Percentiles rank a stretch among this genome's conserved stretches.
These are phyloP conservation scores for Simmondsia chinensis DNA, from an alignment of 148 eudicot genomes.

Conservation along the genomic window DNA sequence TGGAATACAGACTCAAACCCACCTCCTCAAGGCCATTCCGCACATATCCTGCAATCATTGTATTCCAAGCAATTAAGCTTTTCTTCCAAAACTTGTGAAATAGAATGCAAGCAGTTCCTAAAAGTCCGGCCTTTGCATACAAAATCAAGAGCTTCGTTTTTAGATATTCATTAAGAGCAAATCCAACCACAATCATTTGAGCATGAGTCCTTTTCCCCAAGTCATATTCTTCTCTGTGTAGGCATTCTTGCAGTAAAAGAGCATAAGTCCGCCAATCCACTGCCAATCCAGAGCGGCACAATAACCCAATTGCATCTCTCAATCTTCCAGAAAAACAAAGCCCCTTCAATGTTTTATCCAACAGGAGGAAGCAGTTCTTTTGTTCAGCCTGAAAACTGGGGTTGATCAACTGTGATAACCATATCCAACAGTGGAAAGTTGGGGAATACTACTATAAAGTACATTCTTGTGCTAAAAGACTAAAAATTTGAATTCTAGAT, in stretches of 20 bases:
- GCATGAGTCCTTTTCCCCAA: slow-evolving; percentile 64
- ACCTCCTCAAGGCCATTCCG: slow-evolving; percentile 63
- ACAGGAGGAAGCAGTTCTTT: slow-evolving; percentile 15
- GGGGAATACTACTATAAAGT: too few species aligned
- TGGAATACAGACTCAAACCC: slow-evolving; percentile 50
- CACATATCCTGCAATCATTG: slow-evolving; percentile 77
- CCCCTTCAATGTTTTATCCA: slow-evolving; percentile 56
- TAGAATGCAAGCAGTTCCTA: slow-evolving; percentile 40
- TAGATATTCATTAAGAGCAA: slow-evolving; percentile 56
- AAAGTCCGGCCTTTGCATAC: slow-evolving; percentile 75
- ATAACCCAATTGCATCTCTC: slow-evolving; percentile 52
- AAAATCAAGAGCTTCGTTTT: slow-evolving; percentile 59
- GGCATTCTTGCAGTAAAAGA: slow-evolving; percentile 83
- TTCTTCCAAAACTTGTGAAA: slow-evolving; percentile 33
- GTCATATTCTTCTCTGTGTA: slow-evolving; percentile 37
- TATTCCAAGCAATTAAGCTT: slow-evolving; percentile 65
- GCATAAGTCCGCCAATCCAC: slow-evolving; percentile 51
- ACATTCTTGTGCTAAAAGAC: too few species aligned
- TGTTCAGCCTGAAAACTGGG: slow-evolving; percentile 74
- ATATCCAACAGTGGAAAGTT: slow-evolving; percentile 10
- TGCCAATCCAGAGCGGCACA: slow-evolving; percentile 33
- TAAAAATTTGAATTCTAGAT: too few species aligned
- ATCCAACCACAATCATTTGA: slow-evolving; percentile 68
- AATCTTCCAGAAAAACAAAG: slow-evolving; percentile 71
- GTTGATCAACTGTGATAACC: slow-evolving; percentile 37